phyloP scores from a whole-genome alignment of 202 grass and related monocot genomes.

The Panicum virgatum region DNA sequence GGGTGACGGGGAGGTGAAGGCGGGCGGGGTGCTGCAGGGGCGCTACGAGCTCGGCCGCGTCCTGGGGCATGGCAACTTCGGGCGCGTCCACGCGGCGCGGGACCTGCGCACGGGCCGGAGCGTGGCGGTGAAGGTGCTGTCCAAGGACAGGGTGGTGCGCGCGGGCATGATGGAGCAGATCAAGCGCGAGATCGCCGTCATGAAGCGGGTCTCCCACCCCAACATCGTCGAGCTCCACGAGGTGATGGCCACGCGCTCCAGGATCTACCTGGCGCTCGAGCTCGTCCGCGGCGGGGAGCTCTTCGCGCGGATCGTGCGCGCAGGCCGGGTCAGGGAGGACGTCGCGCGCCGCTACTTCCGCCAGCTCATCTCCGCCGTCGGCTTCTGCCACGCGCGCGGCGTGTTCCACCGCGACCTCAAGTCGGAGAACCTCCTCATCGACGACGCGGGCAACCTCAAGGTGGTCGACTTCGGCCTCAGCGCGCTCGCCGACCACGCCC shows the following conservation, averaged over 20 bases:
- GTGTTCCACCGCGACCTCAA: constrained; percentile 85
- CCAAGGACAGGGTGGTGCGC: constrained; percentile 62
- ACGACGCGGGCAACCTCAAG: constrained; percentile 61
- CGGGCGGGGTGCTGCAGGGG: constrained; percentile 50
- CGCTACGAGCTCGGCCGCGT: constrained; percentile 74
- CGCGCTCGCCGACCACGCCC: constrained; percentile 66
- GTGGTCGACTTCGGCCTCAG: constrained; percentile 84
- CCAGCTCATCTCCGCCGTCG: constrained; percentile 72
- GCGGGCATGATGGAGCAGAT: constrained; percentile 82
- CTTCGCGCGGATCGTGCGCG: constrained; percentile 45
- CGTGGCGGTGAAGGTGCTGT: constrained; percentile 79
- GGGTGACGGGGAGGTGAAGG: constrained; percentile 28
- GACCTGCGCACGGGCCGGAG: constrained; percentile 56
- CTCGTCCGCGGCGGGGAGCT: constrained; percentile 78
- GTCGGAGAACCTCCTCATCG: constrained; percentile 78
- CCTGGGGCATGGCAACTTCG: constrained; percentile 76
- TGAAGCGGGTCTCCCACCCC: constrained; percentile 67
- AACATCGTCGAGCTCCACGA: constrained; percentile 81
- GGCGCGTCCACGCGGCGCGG: constrained; percentile 63
- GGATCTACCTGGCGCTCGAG: constrained; percentile 84
- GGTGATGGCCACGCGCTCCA: constrained; percentile 88
- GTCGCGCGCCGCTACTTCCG: constrained; percentile 63
- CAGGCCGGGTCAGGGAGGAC: constrained; percentile 59
- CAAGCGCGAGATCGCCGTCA: constrained; percentile 76
- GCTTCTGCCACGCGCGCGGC: constrained; percentile 80